These are phyloP conservation scores for Solioccasus polychromus DNA, from an alignment of 768 basidiomycete genomes.

Conservation along the genomic window DNA sequence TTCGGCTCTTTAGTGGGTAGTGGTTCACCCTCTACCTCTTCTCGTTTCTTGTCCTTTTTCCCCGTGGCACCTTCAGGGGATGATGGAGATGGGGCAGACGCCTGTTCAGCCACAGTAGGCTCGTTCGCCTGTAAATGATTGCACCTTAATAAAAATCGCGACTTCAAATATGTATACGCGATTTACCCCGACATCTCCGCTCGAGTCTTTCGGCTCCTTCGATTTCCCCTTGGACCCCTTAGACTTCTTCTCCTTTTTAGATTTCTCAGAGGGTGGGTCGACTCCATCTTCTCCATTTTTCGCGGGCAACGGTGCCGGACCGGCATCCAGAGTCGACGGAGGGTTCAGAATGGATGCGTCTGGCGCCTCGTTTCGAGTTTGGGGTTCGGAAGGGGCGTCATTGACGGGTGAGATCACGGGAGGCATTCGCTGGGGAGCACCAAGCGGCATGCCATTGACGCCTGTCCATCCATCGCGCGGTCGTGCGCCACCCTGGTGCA, in stretches of 20 bases:
- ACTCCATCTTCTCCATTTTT: constrained; percentile 1
- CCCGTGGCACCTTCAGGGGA: not conserved
- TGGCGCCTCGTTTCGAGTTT: not conserved
- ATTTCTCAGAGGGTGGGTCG: not conserved
- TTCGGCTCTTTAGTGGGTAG: not conserved
- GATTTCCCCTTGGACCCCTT: constrained; percentile 17
- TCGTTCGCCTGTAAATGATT: constrained; percentile 5
- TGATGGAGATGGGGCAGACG: not conserved
- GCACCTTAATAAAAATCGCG: constrained; percentile 10
- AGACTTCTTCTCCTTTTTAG: constrained; percentile 22
- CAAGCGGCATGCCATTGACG: constrained; percentile 71
- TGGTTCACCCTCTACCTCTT: constrained; percentile 2
- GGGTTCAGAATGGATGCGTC: not conserved
- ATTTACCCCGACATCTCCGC: constrained; percentile 12
- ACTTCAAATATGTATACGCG: not conserved
- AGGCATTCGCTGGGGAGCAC: constrained; percentile 54
- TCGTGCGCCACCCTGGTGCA: constrained; percentile 26
- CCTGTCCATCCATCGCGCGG: constrained; percentile 43
- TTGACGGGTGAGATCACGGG: constrained; percentile 33
- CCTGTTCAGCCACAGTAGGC: not conserved
- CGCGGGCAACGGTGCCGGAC: not conserved
- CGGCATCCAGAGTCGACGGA: not conserved
- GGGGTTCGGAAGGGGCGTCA: not conserved
- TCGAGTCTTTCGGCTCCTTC: constrained; percentile 6
- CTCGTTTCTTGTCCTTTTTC: not conserved